These are phyloP conservation scores for Trifolium pratense DNA, from an alignment of 306 rosid genomes.

Conservation along the genomic window DNA sequence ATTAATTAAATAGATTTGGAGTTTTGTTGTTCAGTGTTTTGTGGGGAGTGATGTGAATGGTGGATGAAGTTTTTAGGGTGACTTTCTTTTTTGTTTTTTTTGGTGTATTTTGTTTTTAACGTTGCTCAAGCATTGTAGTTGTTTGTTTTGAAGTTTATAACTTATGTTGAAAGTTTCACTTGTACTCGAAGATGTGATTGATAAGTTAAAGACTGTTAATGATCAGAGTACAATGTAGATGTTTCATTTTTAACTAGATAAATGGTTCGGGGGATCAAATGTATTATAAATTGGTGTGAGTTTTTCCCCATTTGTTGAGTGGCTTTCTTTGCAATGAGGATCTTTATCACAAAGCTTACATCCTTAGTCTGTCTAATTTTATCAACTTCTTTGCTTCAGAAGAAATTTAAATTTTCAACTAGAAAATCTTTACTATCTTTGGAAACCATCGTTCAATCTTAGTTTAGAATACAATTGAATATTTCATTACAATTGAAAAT, in stretches of 20 bases:
- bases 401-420: background rate
- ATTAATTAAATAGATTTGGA: constrained; percentile 3
- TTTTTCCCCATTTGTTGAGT: background rate
- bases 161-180: background rate
- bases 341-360: constrained; percentile 11
- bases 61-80: background rate
- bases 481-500: constrained; percentile 13
- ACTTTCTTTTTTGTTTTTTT: background rate
- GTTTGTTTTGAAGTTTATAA: constrained; percentile 3
- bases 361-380: background rate
- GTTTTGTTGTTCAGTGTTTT: background rate
- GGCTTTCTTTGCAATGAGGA: background rate
- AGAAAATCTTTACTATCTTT: background rate
- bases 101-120: background rate
- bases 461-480: constrained; percentile 5
- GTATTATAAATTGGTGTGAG: background rate
- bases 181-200: constrained; percentile 23
- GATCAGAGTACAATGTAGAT: background rate
- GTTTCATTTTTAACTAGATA: constrained; percentile 10
- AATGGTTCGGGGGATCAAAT: background rate
- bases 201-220: background rate
- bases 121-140: background rate
- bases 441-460: background rate
- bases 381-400: background rate
- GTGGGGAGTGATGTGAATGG: background rate